Conservation (phyloP, 495 filamentous ascomycete genomes). For the Cenococcum geophilum region DNA sequence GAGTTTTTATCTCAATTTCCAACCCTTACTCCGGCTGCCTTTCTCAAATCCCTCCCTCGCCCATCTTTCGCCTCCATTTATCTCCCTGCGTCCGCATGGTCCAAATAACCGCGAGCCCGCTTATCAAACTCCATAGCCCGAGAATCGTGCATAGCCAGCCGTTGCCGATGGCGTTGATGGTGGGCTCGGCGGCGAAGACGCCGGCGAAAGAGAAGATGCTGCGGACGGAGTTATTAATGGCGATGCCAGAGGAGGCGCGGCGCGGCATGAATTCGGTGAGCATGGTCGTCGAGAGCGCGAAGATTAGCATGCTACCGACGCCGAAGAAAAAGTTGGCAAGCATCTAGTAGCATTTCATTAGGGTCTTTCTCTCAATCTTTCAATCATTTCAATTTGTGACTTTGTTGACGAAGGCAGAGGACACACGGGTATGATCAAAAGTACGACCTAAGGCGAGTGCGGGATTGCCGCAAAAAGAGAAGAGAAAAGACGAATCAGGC, state of each 20-base stretch:
- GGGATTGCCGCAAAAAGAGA: background rate
- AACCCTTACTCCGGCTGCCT: too few relatives aligned
- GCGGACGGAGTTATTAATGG: conserved; percentile 74
- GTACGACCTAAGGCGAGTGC: conserved; percentile 4
- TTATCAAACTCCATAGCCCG: conserved; percentile 55
- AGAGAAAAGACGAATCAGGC: conserved; percentile 31
- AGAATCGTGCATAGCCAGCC: conserved; percentile 86
- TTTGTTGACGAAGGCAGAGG: too few relatives aligned
- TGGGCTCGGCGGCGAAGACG: conserved; percentile 63
- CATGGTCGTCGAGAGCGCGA: conserved; percentile 44
- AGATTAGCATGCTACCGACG: conserved; percentile 82
- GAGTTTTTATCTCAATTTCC: too few relatives aligned
- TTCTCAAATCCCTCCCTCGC: conserved; percentile 34
- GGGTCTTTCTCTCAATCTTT: too few relatives aligned
- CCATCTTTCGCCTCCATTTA: conserved; percentile 65
- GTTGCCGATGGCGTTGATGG: conserved; percentile 76
- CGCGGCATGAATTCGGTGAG: conserved; percentile 76
- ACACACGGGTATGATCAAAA: conserved; percentile 6
- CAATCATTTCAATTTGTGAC: too few relatives aligned
- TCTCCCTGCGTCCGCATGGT: conserved; percentile 60
- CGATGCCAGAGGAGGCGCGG: conserved; percentile 67
- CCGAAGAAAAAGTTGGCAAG: conserved; percentile 88
- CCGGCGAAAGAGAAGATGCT: conserved; percentile 84
- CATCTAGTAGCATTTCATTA: conserved; percentile 39
- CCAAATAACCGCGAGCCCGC: conserved; percentile 49